Percentiles rank a stretch among this genome's conserved stretches.
phyloP scores from a whole-genome alignment of 352 stramenopile genomes.

The Pythium periplocum region DNA sequence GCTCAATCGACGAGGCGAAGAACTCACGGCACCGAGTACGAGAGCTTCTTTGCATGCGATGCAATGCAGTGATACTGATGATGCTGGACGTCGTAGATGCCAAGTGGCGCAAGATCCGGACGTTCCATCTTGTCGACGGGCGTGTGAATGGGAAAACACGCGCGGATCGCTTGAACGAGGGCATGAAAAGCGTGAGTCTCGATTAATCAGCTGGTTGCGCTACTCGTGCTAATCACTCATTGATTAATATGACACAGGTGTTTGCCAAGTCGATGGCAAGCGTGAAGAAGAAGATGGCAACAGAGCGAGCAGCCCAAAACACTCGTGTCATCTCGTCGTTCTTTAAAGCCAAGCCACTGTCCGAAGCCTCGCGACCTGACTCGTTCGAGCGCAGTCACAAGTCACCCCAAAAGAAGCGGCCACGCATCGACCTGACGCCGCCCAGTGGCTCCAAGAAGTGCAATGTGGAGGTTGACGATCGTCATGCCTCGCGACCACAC shows the following conservation, averaged over 20 bases:
- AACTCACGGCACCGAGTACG: conserved; percentile 37
- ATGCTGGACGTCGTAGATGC: conserved; percentile 24
- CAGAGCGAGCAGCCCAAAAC: conserved; percentile 1
- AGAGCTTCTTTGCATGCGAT: neutral
- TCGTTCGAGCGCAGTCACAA: neutral
- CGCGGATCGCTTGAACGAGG: conserved; percentile 51
- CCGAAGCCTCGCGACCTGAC: no score
- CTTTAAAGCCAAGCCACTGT: conserved; percentile 1
- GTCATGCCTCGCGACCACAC: no score
- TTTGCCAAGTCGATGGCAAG: neutral
- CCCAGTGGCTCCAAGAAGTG: neutral
- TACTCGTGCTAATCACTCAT: neutral
- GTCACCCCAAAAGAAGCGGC: conserved; percentile 5
- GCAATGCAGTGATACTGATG: conserved; percentile 3
- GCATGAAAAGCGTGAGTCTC: conserved; percentile 33
- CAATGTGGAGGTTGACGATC: neutral
- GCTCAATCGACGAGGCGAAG: conserved; percentile 43
- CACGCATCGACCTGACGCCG: conserved; percentile 19
- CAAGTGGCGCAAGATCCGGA: conserved; percentile 75
- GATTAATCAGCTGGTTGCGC: no score
- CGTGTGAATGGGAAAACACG: conserved; percentile 52
- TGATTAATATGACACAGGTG: conserved; percentile 7
- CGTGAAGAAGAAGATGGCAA: neutral
- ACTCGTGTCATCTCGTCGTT: conserved; percentile 6
- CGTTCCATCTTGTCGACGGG: conserved; percentile 56